Conservation (phyloP, 2,329 filamentous ascomycete species). For the Zymoseptoria passerinii region DNA sequence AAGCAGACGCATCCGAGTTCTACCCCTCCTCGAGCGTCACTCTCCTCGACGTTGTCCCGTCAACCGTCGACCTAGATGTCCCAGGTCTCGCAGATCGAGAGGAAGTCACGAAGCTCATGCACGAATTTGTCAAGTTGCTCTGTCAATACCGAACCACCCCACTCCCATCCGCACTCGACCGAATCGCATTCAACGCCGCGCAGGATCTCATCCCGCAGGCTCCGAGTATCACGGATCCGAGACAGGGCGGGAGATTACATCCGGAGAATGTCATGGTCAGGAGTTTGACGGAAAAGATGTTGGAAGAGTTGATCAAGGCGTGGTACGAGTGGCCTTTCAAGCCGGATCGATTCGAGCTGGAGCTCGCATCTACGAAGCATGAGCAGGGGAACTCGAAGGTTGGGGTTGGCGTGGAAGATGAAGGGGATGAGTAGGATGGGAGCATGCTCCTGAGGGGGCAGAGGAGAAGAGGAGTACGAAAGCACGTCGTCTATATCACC, state of each 20-base stretch:
- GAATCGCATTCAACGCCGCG: conserved; percentile 52
- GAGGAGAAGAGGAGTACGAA: too few species aligned
- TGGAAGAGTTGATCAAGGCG: conserved; percentile 49
- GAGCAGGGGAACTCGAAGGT: background rate
- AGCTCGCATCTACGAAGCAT: conserved; percentile 4
- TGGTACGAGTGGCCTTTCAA: conserved; percentile 60
- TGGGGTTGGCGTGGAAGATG: background rate
- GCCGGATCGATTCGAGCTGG: conserved; percentile 20
- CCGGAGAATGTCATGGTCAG: conserved; percentile 40
- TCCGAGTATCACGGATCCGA: conserved; percentile 42
- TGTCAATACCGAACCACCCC: conserved; percentile 29
- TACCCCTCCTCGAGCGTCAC: conserved; percentile 50
- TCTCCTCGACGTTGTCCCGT: conserved; percentile 62
- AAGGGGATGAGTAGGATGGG: background rate
- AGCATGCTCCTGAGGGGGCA: too few species aligned
- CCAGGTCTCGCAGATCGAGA: conserved; percentile 20
- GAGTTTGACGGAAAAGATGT: conserved; percentile 46
- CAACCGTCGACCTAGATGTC: conserved; percentile 26
- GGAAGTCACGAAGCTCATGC: conserved; percentile 18
- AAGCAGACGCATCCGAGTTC: conserved; percentile 52
- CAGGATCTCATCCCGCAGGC: conserved; percentile 46
- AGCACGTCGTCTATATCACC: too few species aligned
- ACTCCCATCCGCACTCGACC: conserved; percentile 41
- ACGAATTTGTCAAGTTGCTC: conserved; percentile 44
- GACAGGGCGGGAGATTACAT: conserved; percentile 39